Evolutionary conservation across 179 eudicot genomes (phyloP).

Genomic region (Silene vulgaris): DNA sequence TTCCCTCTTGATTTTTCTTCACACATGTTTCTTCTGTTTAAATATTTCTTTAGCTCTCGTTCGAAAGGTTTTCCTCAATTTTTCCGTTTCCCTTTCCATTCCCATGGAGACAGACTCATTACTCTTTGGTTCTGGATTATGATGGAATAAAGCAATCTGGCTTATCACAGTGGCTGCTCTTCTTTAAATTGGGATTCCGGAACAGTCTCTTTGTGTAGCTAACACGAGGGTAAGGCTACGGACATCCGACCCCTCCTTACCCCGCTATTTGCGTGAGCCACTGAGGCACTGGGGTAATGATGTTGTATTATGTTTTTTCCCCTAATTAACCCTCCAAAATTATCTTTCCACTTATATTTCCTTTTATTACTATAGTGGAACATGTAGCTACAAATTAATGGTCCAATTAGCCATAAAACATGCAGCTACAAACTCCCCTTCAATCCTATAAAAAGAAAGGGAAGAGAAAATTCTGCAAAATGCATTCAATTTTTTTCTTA

Average conservation of each 20-base stretch:
- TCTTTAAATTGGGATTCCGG: too few species aligned
- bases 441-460: not conserved
- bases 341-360: not conserved
- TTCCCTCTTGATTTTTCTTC: not conserved
- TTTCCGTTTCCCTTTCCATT: not conserved
- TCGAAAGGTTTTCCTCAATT: not conserved
- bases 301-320: not conserved
- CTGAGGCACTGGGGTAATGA: too few species aligned
- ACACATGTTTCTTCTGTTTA: not conserved
- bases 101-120: too few species aligned
- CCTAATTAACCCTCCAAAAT: not conserved
- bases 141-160: too few species aligned
- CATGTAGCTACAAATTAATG: not conserved
- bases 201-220: too few species aligned
- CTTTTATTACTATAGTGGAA: not conserved
- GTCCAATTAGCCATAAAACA: not conserved
- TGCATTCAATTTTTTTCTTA: conserved; percentile 33
- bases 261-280: too few species aligned
- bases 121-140: too few species aligned
- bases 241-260: too few species aligned
- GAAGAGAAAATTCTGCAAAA: not conserved
- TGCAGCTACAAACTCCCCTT: not conserved
- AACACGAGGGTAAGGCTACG: too few species aligned
- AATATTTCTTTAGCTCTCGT: not conserved
- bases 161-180: too few species aligned